Percentiles rank a stretch among this genome's conserved stretches.
Evolutionary conservation across 768 basidiomycete genomes (phyloP).

Genomic region (Tulasnella sp.): DNA sequence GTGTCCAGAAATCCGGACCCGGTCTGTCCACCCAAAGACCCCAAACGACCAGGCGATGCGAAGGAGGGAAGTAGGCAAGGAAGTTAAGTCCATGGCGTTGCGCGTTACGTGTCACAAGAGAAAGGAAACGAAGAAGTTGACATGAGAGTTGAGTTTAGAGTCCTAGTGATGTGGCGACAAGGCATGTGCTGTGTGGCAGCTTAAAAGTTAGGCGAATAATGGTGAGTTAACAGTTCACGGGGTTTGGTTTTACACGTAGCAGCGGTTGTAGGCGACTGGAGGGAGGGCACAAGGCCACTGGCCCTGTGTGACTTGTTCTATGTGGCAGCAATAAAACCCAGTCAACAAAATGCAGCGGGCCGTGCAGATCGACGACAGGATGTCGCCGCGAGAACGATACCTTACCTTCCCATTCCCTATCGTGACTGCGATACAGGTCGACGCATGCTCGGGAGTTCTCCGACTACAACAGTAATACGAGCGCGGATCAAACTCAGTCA

Average conservation of each 20-base stretch:
- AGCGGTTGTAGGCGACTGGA: constrained; percentile 2
- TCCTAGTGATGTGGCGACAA: too few species aligned
- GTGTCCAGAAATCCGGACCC: too few species aligned
- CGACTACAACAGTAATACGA: constrained; percentile 32
- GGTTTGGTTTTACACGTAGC: constrained; percentile 1
- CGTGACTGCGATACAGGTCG: constrained; percentile 10
- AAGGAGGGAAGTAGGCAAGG: too few species aligned
- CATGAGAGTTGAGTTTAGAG: too few species aligned
- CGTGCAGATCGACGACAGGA: neutral
- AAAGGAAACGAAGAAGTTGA: too few species aligned
- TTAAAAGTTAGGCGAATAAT: too few species aligned
- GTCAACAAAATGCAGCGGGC: neutral
- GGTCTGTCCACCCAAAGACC: too few species aligned
- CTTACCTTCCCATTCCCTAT: constrained; percentile 13
- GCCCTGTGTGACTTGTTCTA: neutral
- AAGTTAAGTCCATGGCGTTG: too few species aligned
- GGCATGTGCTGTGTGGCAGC: too few species aligned
- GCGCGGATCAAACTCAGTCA: neutral
- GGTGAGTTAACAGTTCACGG: too few species aligned
- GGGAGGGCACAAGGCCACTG: constrained; percentile 18
- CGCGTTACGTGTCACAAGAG: too few species aligned
- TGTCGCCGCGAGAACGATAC: neutral
- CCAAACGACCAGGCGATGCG: too few species aligned
- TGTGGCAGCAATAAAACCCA: neutral
- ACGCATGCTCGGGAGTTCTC: constrained; percentile 55